Evolutionary conservation across 345 rosid species (phyloP), one percentile per base, ranked within the genome.

Genomic region (Salix purpurea): DNA sequence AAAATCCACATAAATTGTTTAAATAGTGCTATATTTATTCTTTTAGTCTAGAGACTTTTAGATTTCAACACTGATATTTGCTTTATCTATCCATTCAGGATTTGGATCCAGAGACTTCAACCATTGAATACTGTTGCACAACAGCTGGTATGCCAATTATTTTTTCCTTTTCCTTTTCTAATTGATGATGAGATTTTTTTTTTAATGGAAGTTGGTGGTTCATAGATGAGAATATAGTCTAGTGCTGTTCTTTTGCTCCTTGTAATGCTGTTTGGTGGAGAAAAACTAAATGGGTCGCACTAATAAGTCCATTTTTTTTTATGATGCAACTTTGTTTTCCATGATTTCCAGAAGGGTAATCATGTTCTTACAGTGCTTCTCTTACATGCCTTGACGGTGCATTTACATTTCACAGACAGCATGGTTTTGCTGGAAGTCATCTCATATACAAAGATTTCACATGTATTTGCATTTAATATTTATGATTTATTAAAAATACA

Each of bases 81-180:
- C 64, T 60, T 37, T 52, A 34, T 65, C 64, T 72, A 9, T 78
- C 46, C 74, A 54, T 62, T 67, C 87, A 96, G 97, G 91, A 85
- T 84, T 79, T 85, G 86, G 97, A 91, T 83, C 92, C 95, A 44
- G 81, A 78, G 83, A 96, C 97, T 71, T 90, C 97, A 70, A 76
- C 83, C 7, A 92, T 92, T 69, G 95, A 93, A 60, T 96, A 92
- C 80, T 83, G 82, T 61, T 93, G 97, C 82, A 80, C 93, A 58
- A 92, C 99, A 71, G 98, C 99, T 73, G 99, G 99, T 96, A 65
- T 82, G 62, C 65, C 66, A 73, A 67, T 67, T 72, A 70, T 46
- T 14, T 46, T 46, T 73, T 34, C 37, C 37, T 34, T 34, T 34
- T 34, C 37, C 6, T 62, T 52, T 19, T 81, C 12, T 11, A 60